A percentile compares a stretch with the other conserved stretches of the same genome.
phyloP scores from a whole-genome alignment of 441 rosid genomes.

The Adansonia grandidieri region DNA sequence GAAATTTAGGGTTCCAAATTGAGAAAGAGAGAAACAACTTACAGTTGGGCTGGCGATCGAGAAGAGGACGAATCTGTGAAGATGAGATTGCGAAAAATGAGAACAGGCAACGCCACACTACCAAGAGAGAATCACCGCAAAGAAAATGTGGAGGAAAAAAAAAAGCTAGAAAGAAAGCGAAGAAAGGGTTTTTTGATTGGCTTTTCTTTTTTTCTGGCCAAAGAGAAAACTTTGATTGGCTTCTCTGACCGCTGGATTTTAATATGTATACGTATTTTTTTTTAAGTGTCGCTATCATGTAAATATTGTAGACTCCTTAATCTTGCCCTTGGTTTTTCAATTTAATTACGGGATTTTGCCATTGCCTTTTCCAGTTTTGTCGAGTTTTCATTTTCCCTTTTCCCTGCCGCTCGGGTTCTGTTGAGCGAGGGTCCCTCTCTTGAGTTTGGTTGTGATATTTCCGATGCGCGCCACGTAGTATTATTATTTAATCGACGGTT shows the following conservation, averaged over 20 bases:
- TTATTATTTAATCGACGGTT: not conserved
- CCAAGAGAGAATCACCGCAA: conserved; percentile 30
- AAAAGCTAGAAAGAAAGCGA: conserved; percentile 35
- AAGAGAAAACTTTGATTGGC: conserved; percentile 16
- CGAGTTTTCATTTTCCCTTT: not conserved
- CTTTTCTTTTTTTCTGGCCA: conserved; percentile 18
- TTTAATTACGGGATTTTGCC: conserved; percentile 27
- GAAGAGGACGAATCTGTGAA: conserved; percentile 38
- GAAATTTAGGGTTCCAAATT: conserved; percentile 37
- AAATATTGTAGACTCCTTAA: conserved; percentile 29
- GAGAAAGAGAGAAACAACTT: conserved; percentile 34
- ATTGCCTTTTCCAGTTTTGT: conserved; percentile 9
- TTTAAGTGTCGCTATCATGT: conserved; percentile 44
- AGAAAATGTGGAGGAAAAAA: not conserved
- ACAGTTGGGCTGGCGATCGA: conserved; percentile 43
- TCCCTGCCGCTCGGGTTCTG: not conserved
- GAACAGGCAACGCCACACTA: conserved; percentile 2
- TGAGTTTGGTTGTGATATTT: conserved; percentile 15
- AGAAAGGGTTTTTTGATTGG: not conserved
- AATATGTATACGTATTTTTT: not conserved
- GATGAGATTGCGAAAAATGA: conserved; percentile 35
- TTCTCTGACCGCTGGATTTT: conserved; percentile 37
- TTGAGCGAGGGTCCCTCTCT: not conserved
- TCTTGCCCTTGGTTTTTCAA: conserved; percentile 26
- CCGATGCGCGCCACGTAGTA: conserved; percentile 14